A percentile compares a stretch with the other conserved stretches of the same genome.
Conservation (phyloP, 768 basidiomycete species). For the Hypholoma sublateritium region DNA sequence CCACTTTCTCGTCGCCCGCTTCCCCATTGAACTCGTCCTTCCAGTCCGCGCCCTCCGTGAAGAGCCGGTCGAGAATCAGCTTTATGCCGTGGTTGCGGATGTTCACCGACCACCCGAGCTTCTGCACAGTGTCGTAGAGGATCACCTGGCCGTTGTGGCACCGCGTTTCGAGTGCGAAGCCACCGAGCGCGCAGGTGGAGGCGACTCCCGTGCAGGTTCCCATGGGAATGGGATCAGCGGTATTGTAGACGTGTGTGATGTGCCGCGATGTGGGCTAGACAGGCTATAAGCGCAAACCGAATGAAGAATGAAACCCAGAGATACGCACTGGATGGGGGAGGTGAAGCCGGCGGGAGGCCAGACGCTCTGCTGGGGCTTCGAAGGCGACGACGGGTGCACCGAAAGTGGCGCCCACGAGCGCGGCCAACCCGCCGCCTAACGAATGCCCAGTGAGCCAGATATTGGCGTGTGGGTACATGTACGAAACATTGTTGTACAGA, state of each 20-base stretch:
- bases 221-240: conserved; percentile 91
- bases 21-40: conserved; percentile 22
- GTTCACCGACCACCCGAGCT: conserved; percentile 78
- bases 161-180: conserved; percentile 85
- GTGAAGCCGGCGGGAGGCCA: conserved; percentile 77
- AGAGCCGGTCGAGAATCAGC: conserved; percentile 56
- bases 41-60: conserved; percentile 23
- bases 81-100: conserved; percentile 69
- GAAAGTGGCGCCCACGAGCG: conserved; percentile 85
- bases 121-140: conserved; percentile 83
- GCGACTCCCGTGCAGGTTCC: conserved; percentile 75
- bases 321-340: conserved; percentile 77
- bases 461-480: conserved; percentile 84
- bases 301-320: not conserved
- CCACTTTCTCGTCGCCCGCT: conserved; percentile 8
- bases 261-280: conserved; percentile 67
- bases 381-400: conserved; percentile 92
- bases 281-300: conserved; percentile 1
- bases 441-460: conserved; percentile 89
- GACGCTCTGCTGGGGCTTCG: conserved; percentile 76
- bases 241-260: conserved; percentile 89
- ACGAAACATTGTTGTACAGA: conserved; percentile 88
- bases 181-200: conserved; percentile 50
- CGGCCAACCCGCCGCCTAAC: conserved; percentile 83
- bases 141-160: conserved; percentile 88